Conservation (phyloP, 163 green algal genomes). For the Scenedesmus sp. region DNA sequence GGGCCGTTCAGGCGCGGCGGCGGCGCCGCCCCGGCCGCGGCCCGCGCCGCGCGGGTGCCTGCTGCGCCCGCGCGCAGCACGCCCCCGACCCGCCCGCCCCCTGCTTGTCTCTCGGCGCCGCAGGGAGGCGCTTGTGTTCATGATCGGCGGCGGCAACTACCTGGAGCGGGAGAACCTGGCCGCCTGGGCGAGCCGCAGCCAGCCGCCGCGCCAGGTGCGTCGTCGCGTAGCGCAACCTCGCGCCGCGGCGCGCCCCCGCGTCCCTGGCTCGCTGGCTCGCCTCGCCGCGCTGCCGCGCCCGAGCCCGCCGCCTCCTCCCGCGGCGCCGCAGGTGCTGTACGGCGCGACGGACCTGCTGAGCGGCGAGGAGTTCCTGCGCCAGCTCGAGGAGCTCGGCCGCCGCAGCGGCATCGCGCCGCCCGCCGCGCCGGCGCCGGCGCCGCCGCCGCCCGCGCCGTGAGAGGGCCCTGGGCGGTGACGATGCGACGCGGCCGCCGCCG, state of each 20-base stretch:
- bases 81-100: too few species aligned
- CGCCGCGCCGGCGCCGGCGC: neutral
- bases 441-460: too few species aligned
- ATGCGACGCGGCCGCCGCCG: too few species aligned
- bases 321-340: slow-evolving; percentile 86
- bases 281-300: neutral
- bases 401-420: slow-evolving; percentile 36
- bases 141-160: slow-evolving; percentile 98
- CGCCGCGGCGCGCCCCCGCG: neutral
- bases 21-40: too few species aligned
- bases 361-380: slow-evolving; percentile 81
- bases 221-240: neutral
- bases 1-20: slow-evolving; percentile 64
- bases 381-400: slow-evolving; percentile 72
- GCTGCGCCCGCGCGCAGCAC: too few species aligned
- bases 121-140: slow-evolving; percentile 94
- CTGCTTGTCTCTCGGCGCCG: too few species aligned
- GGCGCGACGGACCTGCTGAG: slow-evolving; percentile 93
- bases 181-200: slow-evolving; percentile 64
- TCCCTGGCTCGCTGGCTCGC: neutral
- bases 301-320: too few species aligned
- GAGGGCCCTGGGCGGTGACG: too few species aligned
- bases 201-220: slow-evolving; percentile 41
- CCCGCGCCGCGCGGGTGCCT: too few species aligned
- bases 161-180: slow-evolving; percentile 84